Evolutionary conservation across 1,139 yeast genomes (phyloP), one percentile per base, ranked within the genome.

Genomic region (Candida sojae): DNA sequence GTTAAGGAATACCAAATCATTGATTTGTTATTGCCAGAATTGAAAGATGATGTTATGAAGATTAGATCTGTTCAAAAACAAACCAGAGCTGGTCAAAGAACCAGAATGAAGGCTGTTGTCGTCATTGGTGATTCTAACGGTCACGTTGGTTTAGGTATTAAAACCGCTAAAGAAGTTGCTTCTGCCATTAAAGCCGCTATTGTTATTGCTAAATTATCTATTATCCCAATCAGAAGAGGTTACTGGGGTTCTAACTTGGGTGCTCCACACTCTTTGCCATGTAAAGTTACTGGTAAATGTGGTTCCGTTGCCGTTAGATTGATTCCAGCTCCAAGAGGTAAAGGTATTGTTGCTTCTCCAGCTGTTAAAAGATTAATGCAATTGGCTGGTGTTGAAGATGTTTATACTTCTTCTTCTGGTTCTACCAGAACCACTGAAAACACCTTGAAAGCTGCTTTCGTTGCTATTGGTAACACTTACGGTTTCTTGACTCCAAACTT

Each of bases 31-130:
- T 85, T 93, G 72, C 99, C 99, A 73, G 87, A 82, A 71, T 87
- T 93, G 75, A 86, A 88, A 82, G 99, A 93, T 75, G 97, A 93
- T 81, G 98, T 95, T 72, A 93, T 93, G 99, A 91, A 91, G 90
- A 93, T 93, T 82, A 88, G 95, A 85, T 96, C 99, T 64, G 99
- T 93, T 67, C 99, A 93, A 83, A 93, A 93, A 87, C 99, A 93
- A 83, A 93, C 99, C 85, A 87, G 97, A 83, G 99, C 99, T 70
- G 99, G 99, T 91, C 99, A 93, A 86, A 93, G 99, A 86, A 93
- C 99, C 81, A 91, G 99, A 86, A 92, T 93, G 88, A 95, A 95
- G 95, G 99, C 98, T 77, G 96, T 93, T 73, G 98, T 95, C 75
- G 92, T 93, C 73, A 91, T 93, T 76, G 99, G 99, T 85, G 99